Evolutionary conservation across 371 early-diverging fungal genomes (phyloP), one percentile per base, ranked within the genome.

Genomic region (Batkoa obscura): DNA sequence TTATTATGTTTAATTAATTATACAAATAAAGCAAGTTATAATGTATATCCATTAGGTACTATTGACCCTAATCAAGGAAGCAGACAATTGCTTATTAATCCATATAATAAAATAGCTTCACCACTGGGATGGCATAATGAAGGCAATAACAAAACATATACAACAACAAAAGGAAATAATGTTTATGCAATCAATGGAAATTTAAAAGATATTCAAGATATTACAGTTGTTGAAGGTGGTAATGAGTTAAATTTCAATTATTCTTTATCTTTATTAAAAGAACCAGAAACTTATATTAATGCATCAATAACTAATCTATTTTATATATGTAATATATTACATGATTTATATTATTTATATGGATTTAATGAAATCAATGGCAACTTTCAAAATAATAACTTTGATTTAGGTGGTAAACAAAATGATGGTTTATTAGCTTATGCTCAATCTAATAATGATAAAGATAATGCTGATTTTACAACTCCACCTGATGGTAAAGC

Each of bases 301-400:
- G 88, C 88, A 0, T 83, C 94, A 0, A 75, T 93, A 33, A 82
- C 89, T 58, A 92, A 96, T 67, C 66, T 92, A 48, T 96, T 96
- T 64, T 97, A 94, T 71, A 85, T 84, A 80, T 86, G 83, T 68
- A 96, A 96, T 66, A 77, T 68, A 50, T 66, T 70, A 46, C 90
- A 89, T 67, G 90, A 90, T 61, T 65, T 90, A 64, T 79, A 78
- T 64, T 82, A 88, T 67, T 71, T 78, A 46, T 96, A 93, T 61
- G 97, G 97, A 0, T 96, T 94, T 65, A 80, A 83, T 64, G 97
- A 96, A 66, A 73, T 75, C 56, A 71, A 90, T 17, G 97, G 97
- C 34, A 96, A 96, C 71, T 96, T 96, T 73, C 97, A 96, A 70
- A 78, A 89, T 63, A 74, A 81, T 67, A 96, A 96, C 66, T 72